Evolutionary conservation across 2,329 filamentous ascomycete species (phyloP).

Genomic region (Colletotrichum navitas): DNA sequence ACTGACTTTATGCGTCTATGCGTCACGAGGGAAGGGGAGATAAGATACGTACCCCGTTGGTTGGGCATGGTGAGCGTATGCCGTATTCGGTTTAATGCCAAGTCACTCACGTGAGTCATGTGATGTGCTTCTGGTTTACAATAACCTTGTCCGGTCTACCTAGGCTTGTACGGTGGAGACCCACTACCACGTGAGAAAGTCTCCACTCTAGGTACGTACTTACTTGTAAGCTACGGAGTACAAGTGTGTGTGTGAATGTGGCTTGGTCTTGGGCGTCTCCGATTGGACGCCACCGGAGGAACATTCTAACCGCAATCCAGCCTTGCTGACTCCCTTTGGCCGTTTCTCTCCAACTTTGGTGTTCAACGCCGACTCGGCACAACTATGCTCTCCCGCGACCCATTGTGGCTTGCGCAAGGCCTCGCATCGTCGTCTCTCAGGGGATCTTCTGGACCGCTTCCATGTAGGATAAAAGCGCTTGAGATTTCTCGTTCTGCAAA

Average conservation of each 20-base stretch:
- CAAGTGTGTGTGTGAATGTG: neutral
- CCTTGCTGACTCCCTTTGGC: neutral
- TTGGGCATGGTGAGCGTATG: neutral
- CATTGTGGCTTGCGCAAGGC: neutral
- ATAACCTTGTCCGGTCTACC: too few relatives aligned
- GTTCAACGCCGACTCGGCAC: conserved; percentile 20
- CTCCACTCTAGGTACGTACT: neutral
- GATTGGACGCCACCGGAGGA: conserved; percentile 38
- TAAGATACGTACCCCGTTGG: neutral
- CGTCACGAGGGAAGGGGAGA: too few relatives aligned
- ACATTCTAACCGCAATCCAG: conserved; percentile 32
- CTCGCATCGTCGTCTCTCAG: neutral
- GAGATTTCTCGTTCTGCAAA: neutral
- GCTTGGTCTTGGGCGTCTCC: neutral
- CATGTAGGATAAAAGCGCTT: conserved; percentile 2
- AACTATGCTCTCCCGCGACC: neutral
- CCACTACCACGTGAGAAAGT: neutral
- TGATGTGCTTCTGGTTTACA: too few relatives aligned
- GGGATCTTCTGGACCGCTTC: neutral
- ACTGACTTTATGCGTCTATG: too few relatives aligned
- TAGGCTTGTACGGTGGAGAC: neutral
- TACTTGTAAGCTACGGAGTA: too few relatives aligned
- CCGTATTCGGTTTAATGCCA: neutral
- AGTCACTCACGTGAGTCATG: conserved; percentile 5
- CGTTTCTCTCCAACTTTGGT: neutral